Conservation (phyloP, 169 alveolate genomes). For the Plasmodium reichenowi region DNA sequence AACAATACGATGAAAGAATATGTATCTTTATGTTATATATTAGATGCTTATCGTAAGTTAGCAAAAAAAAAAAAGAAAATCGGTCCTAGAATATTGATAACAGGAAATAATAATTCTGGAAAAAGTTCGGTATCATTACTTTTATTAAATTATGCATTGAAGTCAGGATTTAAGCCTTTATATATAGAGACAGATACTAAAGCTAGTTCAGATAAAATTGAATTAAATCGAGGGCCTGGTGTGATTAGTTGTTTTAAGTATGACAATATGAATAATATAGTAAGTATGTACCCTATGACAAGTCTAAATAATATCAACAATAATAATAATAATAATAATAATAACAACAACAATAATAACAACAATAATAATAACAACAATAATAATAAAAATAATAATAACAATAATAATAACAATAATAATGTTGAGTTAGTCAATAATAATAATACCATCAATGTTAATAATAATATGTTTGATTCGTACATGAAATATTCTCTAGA, state of each 20-base stretch:
- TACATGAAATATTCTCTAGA: constrained; percentile 83
- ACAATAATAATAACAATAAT: no score
- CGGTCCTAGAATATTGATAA: constrained; percentile 91
- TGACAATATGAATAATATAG: constrained; percentile 22
- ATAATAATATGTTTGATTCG: constrained; percentile 29
- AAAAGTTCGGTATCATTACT: constrained; percentile 89
- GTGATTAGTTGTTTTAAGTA: constrained; percentile 61
- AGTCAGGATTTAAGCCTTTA: constrained; percentile 89
- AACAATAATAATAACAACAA: neutral
- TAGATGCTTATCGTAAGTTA: constrained; percentile 87
- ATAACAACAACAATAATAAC: neutral
- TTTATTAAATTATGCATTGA: constrained; percentile 88
- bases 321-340: neutral
- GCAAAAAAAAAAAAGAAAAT: constrained; percentile 85
- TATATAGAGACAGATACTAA: constrained; percentile 91
- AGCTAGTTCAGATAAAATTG: constrained; percentile 64
- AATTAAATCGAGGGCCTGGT: constrained; percentile 53
- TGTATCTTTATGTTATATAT: constrained; percentile 83
- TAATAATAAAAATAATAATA: no score
- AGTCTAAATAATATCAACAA: neutral
- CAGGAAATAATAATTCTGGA: constrained; percentile 92
- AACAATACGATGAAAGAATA: constrained; percentile 89
- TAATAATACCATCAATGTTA: constrained; percentile 78
- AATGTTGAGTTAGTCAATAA: constrained; percentile 57
- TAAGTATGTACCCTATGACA: neutral